Conservation (phyloP, 2,329 filamentous ascomycete genomes). For the Colletotrichum kahawae region DNA sequence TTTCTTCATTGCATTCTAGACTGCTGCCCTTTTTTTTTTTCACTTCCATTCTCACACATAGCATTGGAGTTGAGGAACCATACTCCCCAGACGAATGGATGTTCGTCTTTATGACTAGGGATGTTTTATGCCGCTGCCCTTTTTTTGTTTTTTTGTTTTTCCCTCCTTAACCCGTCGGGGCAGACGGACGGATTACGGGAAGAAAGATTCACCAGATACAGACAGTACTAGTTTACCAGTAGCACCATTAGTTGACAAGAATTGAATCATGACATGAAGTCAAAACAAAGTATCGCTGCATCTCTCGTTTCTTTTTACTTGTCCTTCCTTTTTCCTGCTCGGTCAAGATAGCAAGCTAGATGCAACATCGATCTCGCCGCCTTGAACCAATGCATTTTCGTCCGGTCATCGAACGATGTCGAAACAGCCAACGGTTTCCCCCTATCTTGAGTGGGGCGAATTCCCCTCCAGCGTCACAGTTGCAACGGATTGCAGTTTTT, state of each 20-base stretch:
- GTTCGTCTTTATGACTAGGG: constrained; percentile 8
- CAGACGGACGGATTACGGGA: background rate
- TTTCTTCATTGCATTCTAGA: constrained; percentile 4
- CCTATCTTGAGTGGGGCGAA: background rate
- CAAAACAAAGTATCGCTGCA: background rate
- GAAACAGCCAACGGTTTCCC: background rate
- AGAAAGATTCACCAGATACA: background rate
- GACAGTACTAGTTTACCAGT: background rate
- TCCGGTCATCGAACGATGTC: background rate
- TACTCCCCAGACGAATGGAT: background rate
- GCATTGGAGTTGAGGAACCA: constrained; percentile 11
- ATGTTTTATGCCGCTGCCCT: background rate
- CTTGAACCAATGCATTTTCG: background rate
- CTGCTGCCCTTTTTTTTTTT: background rate
- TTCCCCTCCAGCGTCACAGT: background rate
- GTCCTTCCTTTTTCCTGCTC: background rate
- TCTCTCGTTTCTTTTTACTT: background rate
- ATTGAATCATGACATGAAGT: background rate
- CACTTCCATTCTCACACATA: constrained; percentile 10
- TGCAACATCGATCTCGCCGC: background rate
- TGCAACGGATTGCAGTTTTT: background rate
- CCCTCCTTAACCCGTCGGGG: background rate
- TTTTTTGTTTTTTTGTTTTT: background rate
- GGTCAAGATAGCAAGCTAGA: background rate
- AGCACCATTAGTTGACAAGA: background rate